Evolutionary conservation across 352 stramenopile species (phyloP).

Genomic region (Pythium monospermum): DNA sequence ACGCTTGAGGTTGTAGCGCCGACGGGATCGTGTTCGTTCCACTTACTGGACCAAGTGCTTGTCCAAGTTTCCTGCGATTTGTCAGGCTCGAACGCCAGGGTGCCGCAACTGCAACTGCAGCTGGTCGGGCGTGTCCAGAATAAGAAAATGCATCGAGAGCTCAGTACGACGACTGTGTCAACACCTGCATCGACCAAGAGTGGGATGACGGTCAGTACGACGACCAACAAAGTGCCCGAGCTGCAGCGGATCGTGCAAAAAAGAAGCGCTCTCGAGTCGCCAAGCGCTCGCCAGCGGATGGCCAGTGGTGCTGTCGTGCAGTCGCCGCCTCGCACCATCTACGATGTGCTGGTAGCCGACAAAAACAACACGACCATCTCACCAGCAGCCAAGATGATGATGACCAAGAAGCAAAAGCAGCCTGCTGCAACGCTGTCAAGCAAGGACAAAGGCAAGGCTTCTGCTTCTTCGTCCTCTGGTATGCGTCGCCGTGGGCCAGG

Average conservation of each 20-base stretch:
- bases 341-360: constrained; percentile 15
- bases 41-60: constrained; percentile 69
- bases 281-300: too few relatives aligned
- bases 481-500: constrained; percentile 42
- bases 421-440: constrained; percentile 7
- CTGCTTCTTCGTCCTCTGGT: constrained; percentile 18
- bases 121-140: constrained; percentile 50
- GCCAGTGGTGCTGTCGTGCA: constrained; percentile 6
- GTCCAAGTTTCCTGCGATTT: constrained; percentile 80
- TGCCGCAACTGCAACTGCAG: constrained; percentile 70
- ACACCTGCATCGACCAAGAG: constrained; percentile 5
- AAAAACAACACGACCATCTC: constrained; percentile 8
- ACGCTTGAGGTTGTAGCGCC: constrained; percentile 24
- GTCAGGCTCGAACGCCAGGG: constrained; percentile 52
- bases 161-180: constrained; percentile 14
- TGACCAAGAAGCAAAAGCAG: constrained; percentile 10
- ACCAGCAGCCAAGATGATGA: too few relatives aligned
- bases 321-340: constrained; percentile 11
- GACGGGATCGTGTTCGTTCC: constrained; percentile 40
- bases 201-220: constrained; percentile 13
- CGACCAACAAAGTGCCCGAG: constrained; percentile 42
- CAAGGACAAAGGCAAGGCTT: constrained; percentile 12
- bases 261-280: constrained; percentile 21
- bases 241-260: constrained; percentile 66
- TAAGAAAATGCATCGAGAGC: constrained; percentile 9